Evolutionary conservation across 305 asterid genomes (phyloP).

Genomic region (Fraxinus baroniana): DNA sequence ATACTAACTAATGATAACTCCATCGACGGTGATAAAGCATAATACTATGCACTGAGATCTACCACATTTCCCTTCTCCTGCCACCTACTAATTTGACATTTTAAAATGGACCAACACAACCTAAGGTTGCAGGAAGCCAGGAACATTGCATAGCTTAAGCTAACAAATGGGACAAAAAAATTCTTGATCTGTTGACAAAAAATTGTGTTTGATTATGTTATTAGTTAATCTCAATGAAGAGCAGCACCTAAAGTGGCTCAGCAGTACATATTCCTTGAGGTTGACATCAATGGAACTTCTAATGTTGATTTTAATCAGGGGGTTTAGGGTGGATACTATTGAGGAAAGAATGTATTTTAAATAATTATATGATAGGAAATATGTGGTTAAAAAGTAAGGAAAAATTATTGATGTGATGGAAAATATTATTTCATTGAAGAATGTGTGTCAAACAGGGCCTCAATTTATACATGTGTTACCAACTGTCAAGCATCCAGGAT

Average conservation of each 20-base stretch:
- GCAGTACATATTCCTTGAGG: not conserved
- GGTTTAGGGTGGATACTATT: too few relatives aligned
- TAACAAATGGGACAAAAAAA: not conserved
- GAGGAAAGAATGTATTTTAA: too few relatives aligned
- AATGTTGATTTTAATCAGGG: not conserved
- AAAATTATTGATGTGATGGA: too few relatives aligned
- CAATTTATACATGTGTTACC: not conserved
- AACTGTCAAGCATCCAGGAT: not conserved
- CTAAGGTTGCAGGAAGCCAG: slow-evolving; percentile 14
- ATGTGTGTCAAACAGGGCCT: too few relatives aligned
- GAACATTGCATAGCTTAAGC: not conserved
- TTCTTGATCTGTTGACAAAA: not conserved
- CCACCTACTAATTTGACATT: slow-evolving; percentile 18
- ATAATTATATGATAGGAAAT: too few relatives aligned
- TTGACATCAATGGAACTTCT: not conserved
- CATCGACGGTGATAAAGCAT: not conserved
- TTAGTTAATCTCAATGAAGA: not conserved
- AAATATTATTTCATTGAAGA: too few relatives aligned
- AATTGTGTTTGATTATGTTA: not conserved
- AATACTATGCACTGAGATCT: not conserved
- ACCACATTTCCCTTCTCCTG: not conserved
- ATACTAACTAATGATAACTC: not conserved
- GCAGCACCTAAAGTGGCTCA: not conserved
- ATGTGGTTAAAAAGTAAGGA: too few relatives aligned
- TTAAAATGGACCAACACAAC: not conserved